Base-by-base conservation (phyloP, 306 rosid genomes). In the Trifolium dubium region DNA sequence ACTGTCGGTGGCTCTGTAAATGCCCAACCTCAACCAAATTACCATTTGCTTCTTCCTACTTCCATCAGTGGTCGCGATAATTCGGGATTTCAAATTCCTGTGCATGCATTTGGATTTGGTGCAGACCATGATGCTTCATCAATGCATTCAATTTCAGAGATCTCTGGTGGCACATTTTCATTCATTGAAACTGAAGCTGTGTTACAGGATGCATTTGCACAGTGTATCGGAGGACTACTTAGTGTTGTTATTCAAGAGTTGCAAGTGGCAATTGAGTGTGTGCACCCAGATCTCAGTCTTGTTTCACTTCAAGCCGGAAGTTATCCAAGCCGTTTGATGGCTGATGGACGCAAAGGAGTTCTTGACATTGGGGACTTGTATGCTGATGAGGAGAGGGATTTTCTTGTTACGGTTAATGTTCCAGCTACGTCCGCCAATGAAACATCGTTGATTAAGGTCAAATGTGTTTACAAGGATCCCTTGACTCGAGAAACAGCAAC, bases 301-400 rank as follows among this genome's bases (percentile, higher is more conserved):
- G 72, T 83, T 70, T 88, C 92, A 2, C 86, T 94, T 18, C 89
- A 89, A 86, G 95, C 95, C 2, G 99, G 99, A 76, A 92, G 94
- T 73, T 94, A 94, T 71, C 88, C 95, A 0, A 88, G 86, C 62
- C 90, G 87, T 17, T 63, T 92, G 75, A 64, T 78, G 85, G 88
- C 67, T 39, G 88, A 85, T 74, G 89, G 89, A 10, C 86, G 83
- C 64, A 80, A 63, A 15, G 97, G 97, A 23, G 78, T 64, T 43
- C 86, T 94, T 56, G 92, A 92, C 18, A 89, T 94, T 5, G 99
- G 99, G 30, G 95, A 92, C 83, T 62, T 94, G 80, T 94, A 94
- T 81, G 97, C 99, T 0, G 99, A 94, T 63, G 99, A 94, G 77
- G 99, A 91, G 84, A 87, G 99, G 80, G 97, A 94, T 79, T 94